Base-by-base conservation (phyloP, 1,284 basidiomycete genomes). In the Apiotrichum domesticum region DNA sequence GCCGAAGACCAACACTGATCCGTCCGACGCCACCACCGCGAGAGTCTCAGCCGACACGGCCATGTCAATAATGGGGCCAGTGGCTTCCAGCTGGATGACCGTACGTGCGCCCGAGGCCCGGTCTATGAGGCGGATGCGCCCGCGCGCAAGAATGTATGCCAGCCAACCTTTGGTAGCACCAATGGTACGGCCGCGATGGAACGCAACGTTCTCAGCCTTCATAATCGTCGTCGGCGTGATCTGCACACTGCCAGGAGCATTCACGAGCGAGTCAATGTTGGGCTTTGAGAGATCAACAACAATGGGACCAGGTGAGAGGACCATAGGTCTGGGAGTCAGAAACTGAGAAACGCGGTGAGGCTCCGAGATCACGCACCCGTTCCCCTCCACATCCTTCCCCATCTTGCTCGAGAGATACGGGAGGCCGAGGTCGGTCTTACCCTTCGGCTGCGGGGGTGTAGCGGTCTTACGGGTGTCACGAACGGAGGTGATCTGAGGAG, bases 91-190 rank as follows among this genome's bases (percentile, higher is more conserved):
- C 51, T 68, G 64, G 41, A 72, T 59, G 6, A 70, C 51, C 11
- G 66, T 57, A 29, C 66, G 65, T 11, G 68, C 66, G n/a, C 68
- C 72, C 11, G 69, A 63, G 2, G 39, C 35, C 40, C 55, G 54
- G 61, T 73, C 70, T 40, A 73, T 67, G 9, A 73, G 59, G 14
- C 73, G 61, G 32, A 73, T 58, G 10, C 69, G 64, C 7, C 69
- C 73, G 55, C 65, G 65, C 0, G 66, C 53, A 14, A 72, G 52
- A 3, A 66, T 62, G 57, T 75, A 75, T 0, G 67, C 71, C 10
- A 75, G 50, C 67, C 68, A 75, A 13, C 46, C 59, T 7, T 53
- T 35, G 11, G 71, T 72, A 15, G 67, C 47, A 0, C 57, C 71
- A 5, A 75, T 68, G 34, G 55, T 59, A 47, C 69, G 61, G 21